phyloP scores from a whole-genome alignment of 768 basidiomycete species.

The Brasilioporus rufonigricans region DNA sequence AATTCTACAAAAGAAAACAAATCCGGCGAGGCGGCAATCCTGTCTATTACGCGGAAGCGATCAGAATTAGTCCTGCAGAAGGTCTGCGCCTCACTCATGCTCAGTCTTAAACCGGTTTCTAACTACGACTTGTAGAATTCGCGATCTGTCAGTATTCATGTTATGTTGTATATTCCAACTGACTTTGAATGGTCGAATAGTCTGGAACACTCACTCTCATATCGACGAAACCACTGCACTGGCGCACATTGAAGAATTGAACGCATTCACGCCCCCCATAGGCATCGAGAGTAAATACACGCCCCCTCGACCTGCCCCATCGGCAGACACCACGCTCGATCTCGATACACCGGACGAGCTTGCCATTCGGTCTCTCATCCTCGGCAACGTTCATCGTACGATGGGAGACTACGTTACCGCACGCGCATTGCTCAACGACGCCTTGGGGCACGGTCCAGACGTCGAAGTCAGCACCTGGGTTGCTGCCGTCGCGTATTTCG shows the following conservation, averaged over 20 bases:
- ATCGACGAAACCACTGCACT: constrained; percentile 51
- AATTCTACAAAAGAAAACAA: constrained; percentile 74
- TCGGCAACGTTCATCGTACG: constrained; percentile 66
- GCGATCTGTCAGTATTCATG: constrained; percentile 54
- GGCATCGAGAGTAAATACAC: constrained; percentile 33
- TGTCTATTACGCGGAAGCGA: constrained; percentile 47
- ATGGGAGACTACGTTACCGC: constrained; percentile 43
- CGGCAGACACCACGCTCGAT: constrained; percentile 26
- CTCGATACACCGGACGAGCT: constrained; percentile 72
- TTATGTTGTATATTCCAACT: not conserved
- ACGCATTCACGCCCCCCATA: constrained; percentile 46
- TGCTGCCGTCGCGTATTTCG: constrained; percentile 62
- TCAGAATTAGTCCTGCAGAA: constrained; percentile 73
- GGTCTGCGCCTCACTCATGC: constrained; percentile 39
- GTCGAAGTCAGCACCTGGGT: constrained; percentile 66
- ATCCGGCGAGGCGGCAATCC: constrained; percentile 50
- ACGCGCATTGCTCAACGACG: constrained; percentile 52
- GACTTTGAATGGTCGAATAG: constrained; percentile 35
- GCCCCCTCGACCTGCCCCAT: not conserved
- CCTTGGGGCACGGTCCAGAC: constrained; percentile 38
- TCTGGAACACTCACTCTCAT: constrained; percentile 79
- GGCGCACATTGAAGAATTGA: constrained; percentile 57
- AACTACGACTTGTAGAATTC: constrained; percentile 46
- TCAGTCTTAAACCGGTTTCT: not conserved
- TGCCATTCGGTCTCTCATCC: constrained; percentile 63